phyloP scores from a whole-genome alignment of 75 land plant species.

The Pinus tabuliformis region DNA sequence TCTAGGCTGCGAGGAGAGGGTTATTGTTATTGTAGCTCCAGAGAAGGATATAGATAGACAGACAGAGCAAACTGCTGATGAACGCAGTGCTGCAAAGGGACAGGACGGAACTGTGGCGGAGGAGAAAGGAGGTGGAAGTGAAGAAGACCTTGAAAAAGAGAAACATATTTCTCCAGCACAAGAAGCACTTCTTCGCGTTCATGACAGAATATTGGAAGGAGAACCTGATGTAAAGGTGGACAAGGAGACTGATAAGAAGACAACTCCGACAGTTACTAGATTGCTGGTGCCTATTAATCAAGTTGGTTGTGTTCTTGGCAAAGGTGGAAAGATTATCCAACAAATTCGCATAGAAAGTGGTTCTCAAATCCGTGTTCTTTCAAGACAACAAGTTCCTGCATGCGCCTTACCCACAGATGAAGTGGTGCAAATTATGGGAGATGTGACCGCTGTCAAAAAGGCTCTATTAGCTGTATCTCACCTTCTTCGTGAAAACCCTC shows the following conservation, averaged over 20 bases:
- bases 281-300: conserved; percentile 65
- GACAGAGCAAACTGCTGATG: conserved; percentile 16
- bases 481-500: conserved; percentile 53
- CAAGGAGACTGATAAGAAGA: conserved; percentile 26
- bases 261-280: conserved; percentile 29
- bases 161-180: conserved; percentile 40
- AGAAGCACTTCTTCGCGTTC: conserved; percentile 59
- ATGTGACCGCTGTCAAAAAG: conserved; percentile 36
- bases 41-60: conserved; percentile 26
- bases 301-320: conserved; percentile 68
- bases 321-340: conserved; percentile 67
- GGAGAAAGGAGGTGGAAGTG: conserved; percentile 1
- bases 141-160: not conserved
- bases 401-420: conserved; percentile 67
- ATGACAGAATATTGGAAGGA: conserved; percentile 50
- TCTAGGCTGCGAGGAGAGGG: conserved; percentile 77
- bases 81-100: not conserved
- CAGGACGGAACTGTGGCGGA: not conserved
- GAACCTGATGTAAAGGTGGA: conserved; percentile 24
- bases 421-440: conserved; percentile 74
- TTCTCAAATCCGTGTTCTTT: conserved; percentile 70
- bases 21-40: conserved; percentile 52
- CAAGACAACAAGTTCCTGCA: conserved; percentile 65
- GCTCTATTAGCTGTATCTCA: conserved; percentile 54
- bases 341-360: conserved; percentile 82